Base-by-base conservation (phyloP, 2,329 filamentous ascomycete species). In the Fusarium ambrosium region DNA sequence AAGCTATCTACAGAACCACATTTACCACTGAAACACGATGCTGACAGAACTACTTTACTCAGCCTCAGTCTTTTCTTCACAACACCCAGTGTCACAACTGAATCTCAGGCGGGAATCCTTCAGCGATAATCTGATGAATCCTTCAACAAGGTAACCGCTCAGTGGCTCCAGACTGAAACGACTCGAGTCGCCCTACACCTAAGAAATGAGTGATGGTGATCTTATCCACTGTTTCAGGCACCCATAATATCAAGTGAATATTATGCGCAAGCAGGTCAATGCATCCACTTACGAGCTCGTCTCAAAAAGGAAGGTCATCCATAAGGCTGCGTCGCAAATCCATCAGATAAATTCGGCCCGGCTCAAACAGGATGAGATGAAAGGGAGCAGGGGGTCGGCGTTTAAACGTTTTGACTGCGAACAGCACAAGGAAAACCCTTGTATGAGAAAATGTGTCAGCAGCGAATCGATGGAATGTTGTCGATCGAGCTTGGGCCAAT, bases 301-400 rank as follows among this genome's bases (percentile, higher is more conserved):
- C 61, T 53, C 11, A 39, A 53, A 63, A 6, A 6, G 45, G 45
- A 63, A 55, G 61, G 43, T 10, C 45, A 53, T 27, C 10, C 36
- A 13, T 18, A 58, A 58, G 32, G 18, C 13, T 56, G 45, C 16
- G 61, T 64, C 18, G 48, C 24, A 27, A 27, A 29, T 53, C 29
- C 32, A 39, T 29, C 29, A 36, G 45, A 18, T 34, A n/a, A 41
- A 71, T 53, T 71, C 71, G 71, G 63, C 56, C 43, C 68, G 64
- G 56, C 66, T 74, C 27, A 18, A 39, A 71, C 60, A 68, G 43
- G 27, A 62, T 9, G 56, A 74, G 71, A 73, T 73, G 71, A 73
- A 73, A 73, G 71, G 71, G 71, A 74, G 71, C 71, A 74, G 67
- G 24, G 45, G 71, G 48, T 48, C 13, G 37, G 56, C 45, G 43